These are phyloP conservation scores for Solanum megistacrolobum DNA, from an alignment of 257 asterid genomes.

Conservation along the genomic window DNA sequence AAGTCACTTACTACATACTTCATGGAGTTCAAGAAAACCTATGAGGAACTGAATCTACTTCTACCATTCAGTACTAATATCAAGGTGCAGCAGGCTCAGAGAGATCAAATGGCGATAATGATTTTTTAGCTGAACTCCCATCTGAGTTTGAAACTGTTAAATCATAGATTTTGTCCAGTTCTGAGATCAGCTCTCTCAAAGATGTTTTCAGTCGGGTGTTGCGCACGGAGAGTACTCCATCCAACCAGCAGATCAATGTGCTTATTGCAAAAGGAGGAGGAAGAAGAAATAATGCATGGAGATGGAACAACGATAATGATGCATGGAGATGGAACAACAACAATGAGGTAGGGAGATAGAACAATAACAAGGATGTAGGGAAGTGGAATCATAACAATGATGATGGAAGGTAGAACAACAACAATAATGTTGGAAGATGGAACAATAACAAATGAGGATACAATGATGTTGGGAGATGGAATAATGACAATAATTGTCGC, in stretches of 20 bases:
- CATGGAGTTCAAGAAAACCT: background rate
- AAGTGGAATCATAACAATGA: background rate
- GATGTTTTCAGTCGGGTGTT: background rate
- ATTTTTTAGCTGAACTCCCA: background rate
- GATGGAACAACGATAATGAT: background rate
- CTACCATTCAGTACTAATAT: background rate
- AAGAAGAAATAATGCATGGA: background rate
- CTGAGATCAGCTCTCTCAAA: background rate
- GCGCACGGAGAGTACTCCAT: background rate
- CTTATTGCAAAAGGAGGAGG: background rate
- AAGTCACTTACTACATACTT: too few relatives aligned
- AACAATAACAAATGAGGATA: background rate
- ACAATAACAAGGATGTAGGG: background rate
- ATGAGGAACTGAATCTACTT: background rate
- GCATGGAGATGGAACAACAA: background rate
- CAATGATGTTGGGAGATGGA: background rate
- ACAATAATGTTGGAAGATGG: background rate
- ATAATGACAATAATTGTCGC: background rate
- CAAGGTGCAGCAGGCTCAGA: background rate
- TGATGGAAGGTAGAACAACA: background rate
- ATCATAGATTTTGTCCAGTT: background rate
- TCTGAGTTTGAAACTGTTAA: background rate
- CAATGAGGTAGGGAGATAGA: background rate
- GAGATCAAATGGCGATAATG: background rate
- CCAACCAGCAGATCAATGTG: background rate